These are phyloP conservation scores for Suillus hirtellus DNA, from an alignment of 768 basidiomycete species.

Conservation along the genomic window DNA sequence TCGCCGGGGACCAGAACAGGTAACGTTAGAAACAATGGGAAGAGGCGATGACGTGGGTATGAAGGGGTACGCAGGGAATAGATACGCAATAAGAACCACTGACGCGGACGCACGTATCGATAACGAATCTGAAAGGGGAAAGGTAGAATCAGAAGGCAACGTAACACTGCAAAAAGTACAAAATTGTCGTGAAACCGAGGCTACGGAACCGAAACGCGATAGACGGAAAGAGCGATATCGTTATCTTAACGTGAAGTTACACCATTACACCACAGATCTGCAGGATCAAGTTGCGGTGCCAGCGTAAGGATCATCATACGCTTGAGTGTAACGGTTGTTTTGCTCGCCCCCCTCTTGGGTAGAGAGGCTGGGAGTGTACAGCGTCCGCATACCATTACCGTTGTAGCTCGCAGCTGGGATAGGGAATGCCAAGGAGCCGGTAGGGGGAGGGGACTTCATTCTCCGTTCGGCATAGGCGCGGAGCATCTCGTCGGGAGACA, in stretches of 20 bases:
- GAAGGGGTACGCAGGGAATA: slow-evolving; percentile 6
- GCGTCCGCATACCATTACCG: slow-evolving; percentile 29
- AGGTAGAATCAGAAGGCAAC: background rate
- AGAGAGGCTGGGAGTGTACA: slow-evolving; percentile 25
- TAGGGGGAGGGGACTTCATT: slow-evolving; percentile 33
- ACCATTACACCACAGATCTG: background rate
- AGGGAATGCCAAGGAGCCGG: slow-evolving; percentile 33
- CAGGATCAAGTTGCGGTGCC: slow-evolving; percentile 15
- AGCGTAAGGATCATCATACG: slow-evolving; percentile 27
- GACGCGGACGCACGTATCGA: background rate
- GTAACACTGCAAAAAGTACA: slow-evolving; percentile 11
- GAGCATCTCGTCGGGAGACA: slow-evolving; percentile 76
- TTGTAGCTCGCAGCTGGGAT: slow-evolving; percentile 25
- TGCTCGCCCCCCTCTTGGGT: slow-evolving; percentile 24
- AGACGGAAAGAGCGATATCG: background rate
- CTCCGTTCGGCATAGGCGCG: slow-evolving; percentile 65
- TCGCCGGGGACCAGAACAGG: background rate
- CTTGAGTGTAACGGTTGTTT: slow-evolving; percentile 24
- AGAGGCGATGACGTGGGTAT: slow-evolving; percentile 10
- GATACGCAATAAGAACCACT: slow-evolving; percentile 9
- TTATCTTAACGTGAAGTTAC: slow-evolving; percentile 6
- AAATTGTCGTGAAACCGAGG: background rate
- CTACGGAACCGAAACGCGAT: slow-evolving; percentile 3
- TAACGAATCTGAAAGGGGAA: slow-evolving; percentile 3
- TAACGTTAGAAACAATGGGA: background rate